Percentiles rank a stretch among this genome's conserved stretches.
phyloP scores from a whole-genome alignment of 768 basidiomycete species.

The Mycena albidolilacea region DNA sequence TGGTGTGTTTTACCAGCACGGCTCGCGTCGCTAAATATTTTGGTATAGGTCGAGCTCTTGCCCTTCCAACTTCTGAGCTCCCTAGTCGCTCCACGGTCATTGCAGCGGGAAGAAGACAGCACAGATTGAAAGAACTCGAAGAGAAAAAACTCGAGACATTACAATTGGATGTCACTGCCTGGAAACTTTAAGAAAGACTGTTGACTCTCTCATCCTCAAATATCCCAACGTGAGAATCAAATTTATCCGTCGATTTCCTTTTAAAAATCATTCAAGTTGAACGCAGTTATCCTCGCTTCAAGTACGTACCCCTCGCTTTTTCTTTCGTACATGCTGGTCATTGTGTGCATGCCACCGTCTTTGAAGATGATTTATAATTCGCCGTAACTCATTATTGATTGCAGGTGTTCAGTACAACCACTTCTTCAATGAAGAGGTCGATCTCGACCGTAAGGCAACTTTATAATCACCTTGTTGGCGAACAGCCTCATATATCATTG shows the following conservation, averaged over 20 bases:
- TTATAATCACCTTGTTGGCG: not conserved
- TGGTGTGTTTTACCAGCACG: not conserved
- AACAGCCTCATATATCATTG: not conserved
- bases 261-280: slow-evolving; percentile 56
- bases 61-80: slow-evolving; percentile 57
- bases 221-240: slow-evolving; percentile 62
- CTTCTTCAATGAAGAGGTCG: slow-evolving; percentile 60
- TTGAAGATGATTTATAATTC: not conserved
- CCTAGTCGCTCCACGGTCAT: slow-evolving; percentile 9
- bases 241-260: not conserved
- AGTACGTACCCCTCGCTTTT: slow-evolving; percentile 36
- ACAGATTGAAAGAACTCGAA: slow-evolving; percentile 66
- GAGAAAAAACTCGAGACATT: slow-evolving; percentile 57
- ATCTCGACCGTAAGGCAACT: slow-evolving; percentile 56
- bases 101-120: slow-evolving; percentile 43
- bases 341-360: not conserved
- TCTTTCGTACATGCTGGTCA: no score
- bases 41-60: slow-evolving; percentile 71
- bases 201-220: slow-evolving; percentile 56
- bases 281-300: slow-evolving; percentile 67
- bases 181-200: slow-evolving; percentile 56
- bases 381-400: not conserved
- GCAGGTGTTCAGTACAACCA: slow-evolving; percentile 64
- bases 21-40: slow-evolving; percentile 29
- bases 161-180: slow-evolving; percentile 59